These are phyloP conservation scores for Eruca vesicaria DNA, from an alignment of 441 rosid genomes.

Conservation along the genomic window DNA sequence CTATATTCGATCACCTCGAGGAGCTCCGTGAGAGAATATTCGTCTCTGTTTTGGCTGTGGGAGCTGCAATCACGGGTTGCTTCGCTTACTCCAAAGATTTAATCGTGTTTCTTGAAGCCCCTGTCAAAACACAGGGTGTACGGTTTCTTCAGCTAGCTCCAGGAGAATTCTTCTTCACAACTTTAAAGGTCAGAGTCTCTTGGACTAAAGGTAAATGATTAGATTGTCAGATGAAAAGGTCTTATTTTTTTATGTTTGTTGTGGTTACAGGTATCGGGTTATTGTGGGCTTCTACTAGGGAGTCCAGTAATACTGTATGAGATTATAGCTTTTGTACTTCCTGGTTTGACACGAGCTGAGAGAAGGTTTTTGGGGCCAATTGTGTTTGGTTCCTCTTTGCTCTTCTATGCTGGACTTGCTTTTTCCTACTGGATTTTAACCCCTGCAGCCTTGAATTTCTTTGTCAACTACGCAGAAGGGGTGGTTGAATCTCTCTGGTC, in stretches of 20 bases:
- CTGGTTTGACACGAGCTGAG: conserved; percentile 85
- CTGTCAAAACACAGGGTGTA: conserved; percentile 88
- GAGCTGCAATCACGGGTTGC: conserved; percentile 89
- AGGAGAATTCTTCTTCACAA: conserved; percentile 97
- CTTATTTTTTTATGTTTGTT: not conserved
- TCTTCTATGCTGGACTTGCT: conserved; percentile 78
- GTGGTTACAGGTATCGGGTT: conserved; percentile 88
- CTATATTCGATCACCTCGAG: conserved; percentile 91
- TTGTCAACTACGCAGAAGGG: conserved; percentile 90
- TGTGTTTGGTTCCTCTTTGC: conserved; percentile 85
- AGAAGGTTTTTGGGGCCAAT: conserved; percentile 93
- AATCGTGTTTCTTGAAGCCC: conserved; percentile 88
- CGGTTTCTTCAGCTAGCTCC: conserved; percentile 95
- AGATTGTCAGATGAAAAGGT: not conserved
- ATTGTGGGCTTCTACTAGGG: conserved; percentile 91
- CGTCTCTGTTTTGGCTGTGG: conserved; percentile 87
- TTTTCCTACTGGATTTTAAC: conserved; percentile 84
- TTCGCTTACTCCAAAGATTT: conserved; percentile 91
- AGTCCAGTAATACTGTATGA: conserved; percentile 90
- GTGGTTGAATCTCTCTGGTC: conserved; percentile 96
- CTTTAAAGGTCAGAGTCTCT: conserved; percentile 66
- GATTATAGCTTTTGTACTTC: conserved; percentile 95
- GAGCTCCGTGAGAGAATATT: conserved; percentile 89
- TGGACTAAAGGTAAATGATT: not conserved
- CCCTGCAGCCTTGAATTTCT: conserved; percentile 96